Conservation (phyloP, 2,329 filamentous ascomycete genomes). For the Ceratocystis papillata region DNA sequence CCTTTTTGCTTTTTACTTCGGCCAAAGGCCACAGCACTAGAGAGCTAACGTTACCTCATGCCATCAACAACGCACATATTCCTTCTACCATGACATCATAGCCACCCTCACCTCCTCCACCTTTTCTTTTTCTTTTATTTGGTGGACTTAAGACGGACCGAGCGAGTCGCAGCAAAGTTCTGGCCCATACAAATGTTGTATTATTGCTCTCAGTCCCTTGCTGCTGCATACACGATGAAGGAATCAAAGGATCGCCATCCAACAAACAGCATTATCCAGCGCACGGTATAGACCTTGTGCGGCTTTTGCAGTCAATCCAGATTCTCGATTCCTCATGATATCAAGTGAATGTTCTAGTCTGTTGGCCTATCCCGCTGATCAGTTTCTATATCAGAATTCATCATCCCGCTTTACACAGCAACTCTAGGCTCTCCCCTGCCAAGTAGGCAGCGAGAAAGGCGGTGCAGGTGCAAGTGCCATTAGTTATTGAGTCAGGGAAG, state of each 20-base stretch:
- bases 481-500: not conserved
- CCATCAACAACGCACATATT: not conserved
- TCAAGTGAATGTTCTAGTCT: not conserved
- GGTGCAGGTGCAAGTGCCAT: no score
- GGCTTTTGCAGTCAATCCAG: not conserved
- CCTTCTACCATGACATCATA: constrained; percentile 1
- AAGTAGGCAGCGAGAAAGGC: not conserved
- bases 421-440: not conserved
- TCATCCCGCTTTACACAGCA: not conserved
- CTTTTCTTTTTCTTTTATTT: not conserved
- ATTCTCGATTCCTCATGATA: not conserved
- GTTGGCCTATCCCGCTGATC: not conserved
- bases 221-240: constrained; percentile 10
- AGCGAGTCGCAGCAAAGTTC: no score
- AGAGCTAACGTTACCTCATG: constrained; percentile 7
- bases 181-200: not conserved
- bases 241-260: constrained; percentile 1
- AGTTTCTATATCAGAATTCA: not conserved
- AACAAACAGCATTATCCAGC: not conserved
- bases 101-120: not conserved
- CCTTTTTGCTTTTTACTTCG: not conserved
- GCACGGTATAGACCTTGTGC: not conserved
- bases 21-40: not conserved
- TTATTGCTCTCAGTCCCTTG: not conserved
- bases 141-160: not conserved